Evolutionary conservation across 2,329 filamentous ascomycete genomes (phyloP), one percentile per base, ranked within the genome.

Genomic region (Aspergillus japonicus): DNA sequence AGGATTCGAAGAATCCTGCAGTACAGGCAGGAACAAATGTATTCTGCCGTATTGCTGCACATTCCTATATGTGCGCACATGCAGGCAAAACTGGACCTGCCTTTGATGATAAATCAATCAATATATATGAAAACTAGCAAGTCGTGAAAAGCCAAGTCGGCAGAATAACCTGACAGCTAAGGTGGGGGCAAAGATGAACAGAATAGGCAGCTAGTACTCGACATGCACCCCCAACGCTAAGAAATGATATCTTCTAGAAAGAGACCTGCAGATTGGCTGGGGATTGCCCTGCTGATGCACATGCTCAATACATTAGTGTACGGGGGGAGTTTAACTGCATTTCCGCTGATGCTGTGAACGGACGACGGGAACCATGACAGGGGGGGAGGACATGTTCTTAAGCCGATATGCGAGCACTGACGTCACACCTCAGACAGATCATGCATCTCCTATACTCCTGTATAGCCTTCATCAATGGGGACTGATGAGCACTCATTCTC

Each of bases 321-420:
- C 71, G 70, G 70, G 72, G 71, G 72, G 73, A 71, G 69, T 56
- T 33, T 47, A 61, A 62, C 48, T 68, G 68, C 70, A 71, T 57
- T 62, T 62, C 69, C 69, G 69, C 60, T 52, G 54, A 63, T 61
- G 59, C 24, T 59, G 54, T 42, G 31, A 59, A 54, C 33, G 48
- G 55, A 47, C 47, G 58, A 42, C 42, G 50, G 54, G 50, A 44
- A 7, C n/a, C 42, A 55, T 44, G n/a, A 31, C 23, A 51, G n/a
- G 33, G 33, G 48, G 33, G 16, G 11, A 8, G 16, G 21, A 44
- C 16, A 7, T 44, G 12, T 44, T 44, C 39, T 44, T 1, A 7
- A 19, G 39, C 39, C 14, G 12, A 44, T 44, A 19, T 44, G 6
- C n/a, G 16, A 44, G 39, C 6, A 44, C 16, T 44, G 39, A 44